Conservation (phyloP, 2,329 filamentous ascomycete genomes). For the Ustilaginoidea virens region DNA sequence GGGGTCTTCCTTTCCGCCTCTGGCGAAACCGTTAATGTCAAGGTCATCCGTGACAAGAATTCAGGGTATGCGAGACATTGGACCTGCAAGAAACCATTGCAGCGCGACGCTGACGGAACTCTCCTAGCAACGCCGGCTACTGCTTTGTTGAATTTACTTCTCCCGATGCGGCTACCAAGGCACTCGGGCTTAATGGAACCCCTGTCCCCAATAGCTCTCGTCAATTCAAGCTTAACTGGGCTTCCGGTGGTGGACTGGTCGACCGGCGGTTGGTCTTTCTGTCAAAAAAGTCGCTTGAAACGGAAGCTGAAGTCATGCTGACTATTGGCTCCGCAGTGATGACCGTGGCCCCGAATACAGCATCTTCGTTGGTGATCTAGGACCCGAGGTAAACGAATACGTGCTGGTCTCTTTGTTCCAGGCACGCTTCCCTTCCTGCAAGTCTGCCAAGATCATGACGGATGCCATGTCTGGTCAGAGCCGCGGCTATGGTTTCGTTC, state of each 20-base stretch:
- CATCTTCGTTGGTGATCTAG: conserved; percentile 96
- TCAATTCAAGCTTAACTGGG: conserved; percentile 99
- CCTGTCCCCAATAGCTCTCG: conserved; percentile 88
- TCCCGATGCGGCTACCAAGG: conserved; percentile 77
- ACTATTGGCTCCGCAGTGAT: conserved; percentile 42
- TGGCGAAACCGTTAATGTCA: conserved; percentile 91
- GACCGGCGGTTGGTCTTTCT: conserved; percentile 66
- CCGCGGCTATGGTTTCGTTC: conserved; percentile 93
- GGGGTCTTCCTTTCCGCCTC: conserved; percentile 79
- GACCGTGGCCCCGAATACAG: conserved; percentile 92
- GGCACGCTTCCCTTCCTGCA: conserved; percentile 89
- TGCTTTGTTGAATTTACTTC: conserved; percentile 91
- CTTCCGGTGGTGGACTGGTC: conserved; percentile 85
- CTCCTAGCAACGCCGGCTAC: conserved; percentile 77
- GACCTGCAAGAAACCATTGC: neutral
- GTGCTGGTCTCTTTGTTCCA: conserved; percentile 96
- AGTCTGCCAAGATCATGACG: conserved; percentile 99
- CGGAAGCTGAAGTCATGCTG: too few species aligned
- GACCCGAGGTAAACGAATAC: conserved; percentile 97
- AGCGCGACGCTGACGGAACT: neutral
- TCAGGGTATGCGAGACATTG: conserved; percentile 55
- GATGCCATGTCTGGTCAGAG: conserved; percentile 96
- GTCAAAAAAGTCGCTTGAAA: too few species aligned
- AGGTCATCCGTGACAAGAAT: conserved; percentile 99
- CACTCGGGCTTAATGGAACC: conserved; percentile 75